Conservation (phyloP, 768 basidiomycete genomes). For the Mrakia hoshinonis region DNA sequence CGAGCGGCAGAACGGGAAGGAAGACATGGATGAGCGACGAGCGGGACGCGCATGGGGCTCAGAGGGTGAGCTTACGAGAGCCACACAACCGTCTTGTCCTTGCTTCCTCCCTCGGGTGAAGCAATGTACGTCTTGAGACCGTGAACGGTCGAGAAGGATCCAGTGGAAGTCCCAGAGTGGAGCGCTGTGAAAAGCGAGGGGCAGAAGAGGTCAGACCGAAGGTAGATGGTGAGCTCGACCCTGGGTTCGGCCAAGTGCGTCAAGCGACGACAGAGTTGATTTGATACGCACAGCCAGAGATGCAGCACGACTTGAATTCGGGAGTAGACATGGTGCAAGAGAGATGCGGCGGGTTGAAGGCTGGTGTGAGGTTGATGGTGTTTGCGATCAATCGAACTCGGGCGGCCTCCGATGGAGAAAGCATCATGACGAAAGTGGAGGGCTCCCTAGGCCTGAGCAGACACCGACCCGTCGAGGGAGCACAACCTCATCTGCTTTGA, state of each 20-base stretch:
- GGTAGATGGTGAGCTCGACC: not conserved
- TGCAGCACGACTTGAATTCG: constrained; percentile 13
- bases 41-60: not conserved
- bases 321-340: not conserved
- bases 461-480: no score
- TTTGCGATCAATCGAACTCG: no score
- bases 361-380: no score
- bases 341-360: not conserved
- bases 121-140: constrained; percentile 41
- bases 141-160: constrained; percentile 35
- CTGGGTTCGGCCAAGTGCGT: not conserved
- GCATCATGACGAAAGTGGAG: no score
- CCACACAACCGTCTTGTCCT: constrained; percentile 39
- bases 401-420: no score
- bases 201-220: not conserved
- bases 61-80: constrained; percentile 32
- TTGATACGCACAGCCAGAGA: constrained; percentile 13
- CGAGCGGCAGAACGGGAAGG: not conserved
- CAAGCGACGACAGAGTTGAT: not conserved
- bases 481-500: no score
- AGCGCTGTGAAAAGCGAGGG: constrained; percentile 29
- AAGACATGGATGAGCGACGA: not conserved
- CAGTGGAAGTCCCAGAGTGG: constrained; percentile 40
- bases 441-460: no score
- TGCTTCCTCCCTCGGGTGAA: constrained; percentile 34